Evolutionary conservation across 2,329 filamentous ascomycete genomes (phyloP), one percentile per base, ranked within the genome.

Genomic region (Dendrostoma leiphaemia): DNA sequence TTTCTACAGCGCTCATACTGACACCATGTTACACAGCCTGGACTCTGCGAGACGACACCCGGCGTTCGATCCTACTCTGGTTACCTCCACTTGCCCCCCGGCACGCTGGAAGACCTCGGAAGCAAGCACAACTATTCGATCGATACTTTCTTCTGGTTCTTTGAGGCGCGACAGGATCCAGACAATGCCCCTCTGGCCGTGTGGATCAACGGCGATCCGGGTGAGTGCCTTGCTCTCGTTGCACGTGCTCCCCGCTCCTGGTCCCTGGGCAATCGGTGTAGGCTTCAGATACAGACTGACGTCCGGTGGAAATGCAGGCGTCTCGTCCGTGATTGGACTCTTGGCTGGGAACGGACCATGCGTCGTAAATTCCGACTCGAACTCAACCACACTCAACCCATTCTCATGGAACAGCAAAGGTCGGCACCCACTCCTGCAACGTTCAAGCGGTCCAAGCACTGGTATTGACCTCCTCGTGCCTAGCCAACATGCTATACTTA

Each of bases 401-500:
- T 84, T 78, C 70, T 79, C 79, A 1, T 85, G 81, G 79, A 81
- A 78, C 59, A 82, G 83, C 62, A 74, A 77, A 13, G n/a, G n/a
- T n/a, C n/a, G n/a, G n/a, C n/a, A n/a, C n/a, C n/a, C n/a, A n/a
- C n/a, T n/a, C n/a, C n/a, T n/a, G n/a, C n/a, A n/a, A n/a, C n/a
- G n/a, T n/a, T n/a, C n/a, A n/a, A n/a, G n/a, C n/a, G n/a, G n/a
- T n/a, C n/a, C n/a, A n/a, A n/a, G n/a, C n/a, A n/a, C n/a, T n/a
- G n/a, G n/a, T n/a, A n/a, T n/a, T n/a, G n/a, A n/a, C n/a, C n/a
- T n/a, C n/a, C n/a, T n/a, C n/a, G n/a, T n/a, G n/a, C n/a, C n/a
- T n/a, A n/a, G 79, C 77, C 53, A 85, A 86, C 56, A 79, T 86
- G 75, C 76, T 87, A 4, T 87, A 84, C 65, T 83, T 88, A 57